These are phyloP conservation scores for Dendrobium catenatum DNA, from an alignment of 106 monocot species.

Conservation along the genomic window DNA sequence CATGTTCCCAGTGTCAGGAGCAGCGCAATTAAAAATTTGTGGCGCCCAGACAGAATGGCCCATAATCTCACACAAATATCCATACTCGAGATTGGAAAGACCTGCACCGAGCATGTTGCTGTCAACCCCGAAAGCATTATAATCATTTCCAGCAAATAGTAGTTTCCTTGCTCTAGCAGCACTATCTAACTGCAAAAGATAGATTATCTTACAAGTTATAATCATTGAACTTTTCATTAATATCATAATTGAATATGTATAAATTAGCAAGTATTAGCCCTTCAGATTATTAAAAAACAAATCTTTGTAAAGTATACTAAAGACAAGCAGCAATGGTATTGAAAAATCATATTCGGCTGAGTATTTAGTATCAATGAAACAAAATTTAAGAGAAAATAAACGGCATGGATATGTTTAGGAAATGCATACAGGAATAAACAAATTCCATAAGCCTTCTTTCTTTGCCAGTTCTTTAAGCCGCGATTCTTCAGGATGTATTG, in stretches of 20 bases:
- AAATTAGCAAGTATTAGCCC: neutral
- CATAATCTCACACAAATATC: constrained; percentile 96
- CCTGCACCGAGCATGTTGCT: constrained; percentile 74
- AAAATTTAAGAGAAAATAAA: neutral
- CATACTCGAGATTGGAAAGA: constrained; percentile 97
- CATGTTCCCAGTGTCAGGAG: constrained; percentile 99
- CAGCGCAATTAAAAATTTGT: constrained; percentile 93
- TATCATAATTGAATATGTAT: neutral
- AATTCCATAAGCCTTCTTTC: constrained; percentile 88
- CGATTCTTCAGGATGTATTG: constrained; percentile 93
- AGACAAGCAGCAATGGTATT: neutral
- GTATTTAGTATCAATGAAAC: neutral
- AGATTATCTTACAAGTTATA: neutral
- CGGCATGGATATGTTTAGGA: neutral
- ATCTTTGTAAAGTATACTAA: neutral
- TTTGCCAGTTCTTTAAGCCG: constrained; percentile 81
- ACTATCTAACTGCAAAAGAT: constrained; percentile 70
- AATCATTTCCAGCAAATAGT: constrained; percentile 42
- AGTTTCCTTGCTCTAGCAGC: constrained; percentile 87
- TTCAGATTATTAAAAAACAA: constrained; percentile 1
- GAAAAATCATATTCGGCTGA: neutral
- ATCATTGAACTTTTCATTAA: neutral
- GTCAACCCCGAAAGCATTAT: constrained; percentile 6
- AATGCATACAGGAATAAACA: constrained; percentile 82
- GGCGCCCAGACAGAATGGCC: constrained; percentile 96